These are phyloP conservation scores for Penicillium verhagenii DNA, from an alignment of 495 filamentous ascomycete species.

Conservation along the genomic window DNA sequence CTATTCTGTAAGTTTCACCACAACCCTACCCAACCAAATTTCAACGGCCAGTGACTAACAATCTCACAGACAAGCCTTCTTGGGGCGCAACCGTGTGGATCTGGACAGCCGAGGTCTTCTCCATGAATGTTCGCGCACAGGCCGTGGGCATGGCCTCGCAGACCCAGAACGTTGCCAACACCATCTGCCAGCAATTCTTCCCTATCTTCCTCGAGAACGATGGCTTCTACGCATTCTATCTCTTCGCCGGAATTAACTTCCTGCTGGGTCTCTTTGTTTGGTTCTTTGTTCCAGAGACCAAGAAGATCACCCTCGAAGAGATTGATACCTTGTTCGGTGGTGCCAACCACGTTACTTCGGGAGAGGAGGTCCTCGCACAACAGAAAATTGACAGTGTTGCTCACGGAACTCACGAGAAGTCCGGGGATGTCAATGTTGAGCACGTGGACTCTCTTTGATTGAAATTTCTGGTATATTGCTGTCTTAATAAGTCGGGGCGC, in stretches of 20 bases:
- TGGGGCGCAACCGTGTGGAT: constrained; percentile 70
- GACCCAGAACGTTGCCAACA: constrained; percentile 64
- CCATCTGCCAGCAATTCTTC: constrained; percentile 66
- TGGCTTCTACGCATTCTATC: constrained; percentile 54
- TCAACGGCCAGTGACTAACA: constrained; percentile 14
- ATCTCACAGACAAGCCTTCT: constrained; percentile 54
- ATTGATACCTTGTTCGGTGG: constrained; percentile 62
- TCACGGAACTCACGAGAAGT: constrained; percentile 25
- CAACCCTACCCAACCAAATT: background rate
- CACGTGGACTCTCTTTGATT: constrained; percentile 12
- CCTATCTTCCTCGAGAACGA: constrained; percentile 59
- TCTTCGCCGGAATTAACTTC: constrained; percentile 54
- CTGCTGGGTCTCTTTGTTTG: constrained; percentile 67
- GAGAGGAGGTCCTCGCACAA: constrained; percentile 38
- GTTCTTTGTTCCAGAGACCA: constrained; percentile 75
- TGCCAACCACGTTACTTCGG: constrained; percentile 56
- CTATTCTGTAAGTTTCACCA: constrained; percentile 55
- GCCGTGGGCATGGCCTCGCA: constrained; percentile 68
- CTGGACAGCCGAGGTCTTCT: constrained; percentile 65
- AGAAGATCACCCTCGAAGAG: constrained; percentile 64
- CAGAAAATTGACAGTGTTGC: constrained; percentile 24
- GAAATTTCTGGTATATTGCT: background rate
- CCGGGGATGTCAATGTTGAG: constrained; percentile 27
- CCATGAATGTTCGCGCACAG: constrained; percentile 65
- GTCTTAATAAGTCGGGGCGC: background rate